A percentile compares a stretch with the other conserved stretches of the same genome.
Evolutionary conservation across 495 filamentous ascomycete genomes (phyloP).

Genomic region (Penicillium parvum): DNA sequence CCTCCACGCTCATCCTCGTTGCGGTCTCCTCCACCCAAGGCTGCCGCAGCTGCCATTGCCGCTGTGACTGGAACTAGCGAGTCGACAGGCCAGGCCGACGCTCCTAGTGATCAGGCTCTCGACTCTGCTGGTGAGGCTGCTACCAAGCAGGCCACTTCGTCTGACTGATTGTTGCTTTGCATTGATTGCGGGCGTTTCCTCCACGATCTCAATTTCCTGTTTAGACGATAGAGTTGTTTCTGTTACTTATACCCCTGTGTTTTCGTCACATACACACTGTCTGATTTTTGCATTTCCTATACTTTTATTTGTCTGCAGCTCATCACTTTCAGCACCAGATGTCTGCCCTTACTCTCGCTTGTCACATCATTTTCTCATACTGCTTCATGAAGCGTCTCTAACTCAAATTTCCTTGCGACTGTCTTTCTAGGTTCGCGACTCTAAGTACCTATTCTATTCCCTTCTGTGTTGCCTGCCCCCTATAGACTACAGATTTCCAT

Average conservation of each 20-base stretch:
- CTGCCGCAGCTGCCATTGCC: constrained; percentile 10
- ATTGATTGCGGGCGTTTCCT: constrained; percentile 8
- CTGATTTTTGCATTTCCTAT: constrained; percentile 18
- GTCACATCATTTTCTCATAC: neutral
- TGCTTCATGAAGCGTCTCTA: constrained; percentile 4
- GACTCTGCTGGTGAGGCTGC: constrained; percentile 2
- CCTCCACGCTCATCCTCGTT: constrained; percentile 41
- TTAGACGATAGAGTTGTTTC: constrained; percentile 28
- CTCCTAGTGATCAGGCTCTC: neutral
- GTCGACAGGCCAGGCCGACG: neutral
- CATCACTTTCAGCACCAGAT: neutral
- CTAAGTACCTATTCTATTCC: constrained; percentile 3
- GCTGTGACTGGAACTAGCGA: constrained; percentile 4
- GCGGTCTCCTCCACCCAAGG: constrained; percentile 14
- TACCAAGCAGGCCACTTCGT: neutral
- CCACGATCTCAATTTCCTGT: constrained; percentile 13
- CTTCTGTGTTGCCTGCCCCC: neutral
- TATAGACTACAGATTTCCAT: constrained; percentile 11
- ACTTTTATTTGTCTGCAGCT: neutral
- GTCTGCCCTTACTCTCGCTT: constrained; percentile 4
- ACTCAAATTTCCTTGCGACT: constrained; percentile 10
- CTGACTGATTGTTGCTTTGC: constrained; percentile 10
- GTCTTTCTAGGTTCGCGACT: neutral
- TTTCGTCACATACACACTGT: constrained; percentile 18
- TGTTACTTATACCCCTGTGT: constrained; percentile 32